Evolutionary conservation across 2,329 filamentous ascomycete genomes (phyloP).

Genomic region (Penicillium aurantiogriseum): DNA sequence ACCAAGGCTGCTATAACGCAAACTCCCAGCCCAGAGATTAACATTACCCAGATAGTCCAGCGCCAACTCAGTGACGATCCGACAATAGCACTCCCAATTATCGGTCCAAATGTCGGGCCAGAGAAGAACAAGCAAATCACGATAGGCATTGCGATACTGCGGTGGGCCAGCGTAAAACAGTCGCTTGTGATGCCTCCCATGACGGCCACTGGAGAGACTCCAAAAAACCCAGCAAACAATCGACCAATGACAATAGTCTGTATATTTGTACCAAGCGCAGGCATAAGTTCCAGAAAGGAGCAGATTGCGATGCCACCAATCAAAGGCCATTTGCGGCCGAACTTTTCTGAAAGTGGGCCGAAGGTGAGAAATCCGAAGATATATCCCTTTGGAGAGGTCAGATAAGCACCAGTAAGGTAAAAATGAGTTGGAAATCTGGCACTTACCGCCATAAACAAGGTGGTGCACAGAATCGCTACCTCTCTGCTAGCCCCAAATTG

Average conservation of each 20-base stretch:
- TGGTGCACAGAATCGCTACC: not conserved
- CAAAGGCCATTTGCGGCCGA: not conserved
- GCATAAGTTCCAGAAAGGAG: not conserved
- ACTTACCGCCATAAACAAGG: not conserved
- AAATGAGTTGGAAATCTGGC: not conserved
- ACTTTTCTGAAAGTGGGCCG: not conserved
- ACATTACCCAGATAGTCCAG: not conserved
- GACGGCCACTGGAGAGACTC: not conserved
- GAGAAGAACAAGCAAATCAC: not conserved
- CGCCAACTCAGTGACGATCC: not conserved
- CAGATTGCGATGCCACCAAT: not conserved
- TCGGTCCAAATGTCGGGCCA: not conserved
- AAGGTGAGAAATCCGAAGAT: not conserved
- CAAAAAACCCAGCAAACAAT: not conserved
- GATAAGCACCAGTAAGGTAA: not conserved
- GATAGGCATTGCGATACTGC: not conserved
- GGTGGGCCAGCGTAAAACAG: not conserved
- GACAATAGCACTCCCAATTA: not conserved
- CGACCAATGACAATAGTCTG: not conserved
- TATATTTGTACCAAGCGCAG: not conserved
- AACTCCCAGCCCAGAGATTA: not conserved
- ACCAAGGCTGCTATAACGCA: not conserved
- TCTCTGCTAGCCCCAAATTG: not conserved
- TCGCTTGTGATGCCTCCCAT: not conserved
- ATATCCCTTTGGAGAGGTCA: not conserved